These are phyloP conservation scores for Picea glauca DNA, from an alignment of 75 land plant species.

Conservation along the genomic window DNA sequence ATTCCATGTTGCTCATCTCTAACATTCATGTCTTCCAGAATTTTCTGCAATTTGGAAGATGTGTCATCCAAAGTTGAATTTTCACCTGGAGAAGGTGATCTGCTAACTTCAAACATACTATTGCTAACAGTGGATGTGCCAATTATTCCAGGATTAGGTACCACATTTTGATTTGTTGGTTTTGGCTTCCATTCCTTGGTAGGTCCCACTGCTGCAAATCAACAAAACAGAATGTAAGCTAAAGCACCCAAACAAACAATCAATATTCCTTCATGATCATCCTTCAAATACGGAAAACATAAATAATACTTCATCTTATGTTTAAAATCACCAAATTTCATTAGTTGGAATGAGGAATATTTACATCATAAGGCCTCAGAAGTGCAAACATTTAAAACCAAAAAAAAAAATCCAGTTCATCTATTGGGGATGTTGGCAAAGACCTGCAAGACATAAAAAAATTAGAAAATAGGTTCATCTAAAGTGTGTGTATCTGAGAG, in stretches of 20 bases:
- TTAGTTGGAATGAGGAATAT: not conserved
- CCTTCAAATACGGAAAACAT: not conserved
- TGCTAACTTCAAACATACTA: slow-evolving; percentile 17
- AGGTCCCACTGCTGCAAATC: slow-evolving; percentile 25
- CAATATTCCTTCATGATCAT: not conserved
- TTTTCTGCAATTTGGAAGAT: slow-evolving; percentile 27
- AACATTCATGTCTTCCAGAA: slow-evolving; percentile 54
- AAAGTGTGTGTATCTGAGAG: not conserved
- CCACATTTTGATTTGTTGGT: slow-evolving; percentile 13
- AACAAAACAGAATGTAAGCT: not conserved
- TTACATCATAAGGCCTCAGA: not conserved
- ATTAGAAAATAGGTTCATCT: not conserved
- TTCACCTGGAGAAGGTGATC: slow-evolving; percentile 20
- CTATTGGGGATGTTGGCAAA: slow-evolving; percentile 7
- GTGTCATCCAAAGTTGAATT: slow-evolving; percentile 24
- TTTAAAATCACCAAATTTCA: not conserved
- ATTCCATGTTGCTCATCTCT: slow-evolving; percentile 65
- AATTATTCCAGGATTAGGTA: slow-evolving; percentile 20
- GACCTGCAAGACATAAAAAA: slow-evolving; percentile 22
- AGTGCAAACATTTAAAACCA: not conserved
- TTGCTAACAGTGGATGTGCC: slow-evolving; percentile 24
- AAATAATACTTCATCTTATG: not conserved
- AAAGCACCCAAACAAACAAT: not conserved
- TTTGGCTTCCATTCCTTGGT: slow-evolving; percentile 93
- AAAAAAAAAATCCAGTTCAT: not conserved